Conservation (phyloP, 345 rosid genomes). For the Eucalyptus pumila region DNA sequence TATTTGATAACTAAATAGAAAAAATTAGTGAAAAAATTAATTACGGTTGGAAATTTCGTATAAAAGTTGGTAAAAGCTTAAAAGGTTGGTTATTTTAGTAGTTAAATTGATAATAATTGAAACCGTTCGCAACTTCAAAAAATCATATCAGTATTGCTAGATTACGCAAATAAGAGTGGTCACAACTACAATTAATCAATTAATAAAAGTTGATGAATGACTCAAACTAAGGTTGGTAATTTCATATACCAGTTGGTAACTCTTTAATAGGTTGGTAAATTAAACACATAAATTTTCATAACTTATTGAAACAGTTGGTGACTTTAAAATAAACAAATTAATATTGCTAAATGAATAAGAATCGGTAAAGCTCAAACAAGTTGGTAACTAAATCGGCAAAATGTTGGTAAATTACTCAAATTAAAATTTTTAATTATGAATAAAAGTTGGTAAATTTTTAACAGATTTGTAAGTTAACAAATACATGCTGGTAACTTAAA, state of each 20-base stretch:
- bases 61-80: not conserved
- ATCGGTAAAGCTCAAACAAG: not conserved
- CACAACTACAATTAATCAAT: not conserved
- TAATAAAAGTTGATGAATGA: not conserved
- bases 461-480: not conserved
- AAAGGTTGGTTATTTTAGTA: not conserved
- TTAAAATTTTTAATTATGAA: not conserved
- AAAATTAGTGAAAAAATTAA: not conserved
- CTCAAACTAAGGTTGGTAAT: not conserved
- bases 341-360: not conserved
- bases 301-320: not conserved
- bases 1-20: not conserved
- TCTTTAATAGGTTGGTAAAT: not conserved
- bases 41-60: not conserved
- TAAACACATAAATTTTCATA: too few relatives aligned
- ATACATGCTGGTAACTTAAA: not conserved
- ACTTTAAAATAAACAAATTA: not conserved
- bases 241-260: not conserved
- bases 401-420: not conserved
- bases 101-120: not conserved
- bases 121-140: not conserved
- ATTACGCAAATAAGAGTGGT: not conserved
- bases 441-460: not conserved
- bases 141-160: not conserved
- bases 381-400: not conserved